Conservation (phyloP, 495 filamentous ascomycete species). For the Neurospora sp. region DNA sequence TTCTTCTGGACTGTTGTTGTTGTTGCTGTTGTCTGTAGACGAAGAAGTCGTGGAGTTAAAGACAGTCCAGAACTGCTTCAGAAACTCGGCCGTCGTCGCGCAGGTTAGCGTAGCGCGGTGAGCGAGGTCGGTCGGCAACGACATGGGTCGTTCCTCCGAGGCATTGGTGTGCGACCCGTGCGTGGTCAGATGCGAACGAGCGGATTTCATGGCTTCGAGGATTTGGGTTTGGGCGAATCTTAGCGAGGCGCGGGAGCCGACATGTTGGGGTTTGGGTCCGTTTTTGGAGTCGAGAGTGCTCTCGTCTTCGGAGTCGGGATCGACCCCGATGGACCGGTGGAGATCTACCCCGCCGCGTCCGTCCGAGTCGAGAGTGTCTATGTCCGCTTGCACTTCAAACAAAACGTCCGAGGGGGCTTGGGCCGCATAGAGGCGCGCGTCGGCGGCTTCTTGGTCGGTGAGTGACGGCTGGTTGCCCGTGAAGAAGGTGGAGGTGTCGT, state of each 20-base stretch:
- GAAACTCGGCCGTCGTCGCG: conserved; percentile 84
- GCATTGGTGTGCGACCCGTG: conserved; percentile 10
- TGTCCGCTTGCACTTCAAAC: conserved; percentile 47
- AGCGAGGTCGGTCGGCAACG: conserved; percentile 54
- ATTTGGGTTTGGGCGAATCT: conserved; percentile 47
- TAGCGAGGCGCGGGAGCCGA: conserved; percentile 49
- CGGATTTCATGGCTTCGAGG: conserved; percentile 29
- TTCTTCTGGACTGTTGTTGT: conserved; percentile 32
- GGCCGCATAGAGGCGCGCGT: conserved; percentile 48
- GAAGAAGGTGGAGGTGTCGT: conserved; percentile 75
- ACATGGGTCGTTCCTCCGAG: conserved; percentile 42
- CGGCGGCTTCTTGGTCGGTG: conserved; percentile 29
- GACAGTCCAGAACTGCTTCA: conserved; percentile 90
- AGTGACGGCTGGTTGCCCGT: conserved; percentile 43
- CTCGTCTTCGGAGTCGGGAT: conserved; percentile 60
- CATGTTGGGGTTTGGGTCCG: conserved; percentile 38
- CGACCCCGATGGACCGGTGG: conserved; percentile 45
- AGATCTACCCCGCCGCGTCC: conserved; percentile 44
- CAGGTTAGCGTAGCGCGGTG: conserved; percentile 75
- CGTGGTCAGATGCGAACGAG: neutral
- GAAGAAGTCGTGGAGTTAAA: conserved; percentile 75
- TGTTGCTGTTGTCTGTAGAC: conserved; percentile 12
- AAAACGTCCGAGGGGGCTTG: conserved; percentile 62
- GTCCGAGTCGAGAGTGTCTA: conserved; percentile 42
- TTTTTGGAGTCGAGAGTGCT: conserved; percentile 29